Evolutionary conservation across 2,329 filamentous ascomycete genomes (phyloP), one percentile per base, ranked within the genome.

Genomic region (Colletotrichum falcatum): DNA sequence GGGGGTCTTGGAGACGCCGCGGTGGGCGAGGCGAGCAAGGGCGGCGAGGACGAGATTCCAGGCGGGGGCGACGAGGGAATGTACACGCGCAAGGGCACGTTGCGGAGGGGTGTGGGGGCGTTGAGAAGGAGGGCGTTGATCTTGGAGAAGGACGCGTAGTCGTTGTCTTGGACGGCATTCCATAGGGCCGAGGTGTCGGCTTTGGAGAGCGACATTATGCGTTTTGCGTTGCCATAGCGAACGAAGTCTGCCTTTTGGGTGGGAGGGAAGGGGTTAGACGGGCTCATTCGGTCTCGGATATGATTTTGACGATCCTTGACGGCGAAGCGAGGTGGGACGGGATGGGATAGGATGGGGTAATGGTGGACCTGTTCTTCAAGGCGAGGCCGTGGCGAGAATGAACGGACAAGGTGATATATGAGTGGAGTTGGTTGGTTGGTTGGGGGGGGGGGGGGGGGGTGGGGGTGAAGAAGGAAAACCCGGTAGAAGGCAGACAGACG

Each of bases 61-160:
- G 39, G 75, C 74, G 11, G 77, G 0, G 92, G 89, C 0, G 88
- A 83, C 6, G 89, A 87, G 3, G 92, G 93, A 59, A 98, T 89
- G 81, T 98, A 99, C 65, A 98, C 83, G 65, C 95, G 91, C 48
- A 98, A 82, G 0, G 96, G 96, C n/a, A 98, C 86, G 80, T 97
- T 91, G 71, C 91, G 91, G 62, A 98, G 87, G 23, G 91, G 88
- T 8, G 89, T 88, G 1, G 94, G 90, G 4, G 92, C 88, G 76
- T 93, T 92, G 72, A 98, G 88, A 3, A 98, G 88, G 73, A 91
- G 91, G 72, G 86, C 88, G 78, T 95, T 92, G 75, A 98, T 90
- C 68, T 88, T 89, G 77, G 89, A 87, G 81, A 93, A 98, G 49
- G 90, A 84, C 11, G 83, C 74, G 75, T 93, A 90, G 80, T 98